Conservation (phyloP, 2,329 filamentous ascomycete species). For the Ophiostoma novo-ulmi region DNA sequence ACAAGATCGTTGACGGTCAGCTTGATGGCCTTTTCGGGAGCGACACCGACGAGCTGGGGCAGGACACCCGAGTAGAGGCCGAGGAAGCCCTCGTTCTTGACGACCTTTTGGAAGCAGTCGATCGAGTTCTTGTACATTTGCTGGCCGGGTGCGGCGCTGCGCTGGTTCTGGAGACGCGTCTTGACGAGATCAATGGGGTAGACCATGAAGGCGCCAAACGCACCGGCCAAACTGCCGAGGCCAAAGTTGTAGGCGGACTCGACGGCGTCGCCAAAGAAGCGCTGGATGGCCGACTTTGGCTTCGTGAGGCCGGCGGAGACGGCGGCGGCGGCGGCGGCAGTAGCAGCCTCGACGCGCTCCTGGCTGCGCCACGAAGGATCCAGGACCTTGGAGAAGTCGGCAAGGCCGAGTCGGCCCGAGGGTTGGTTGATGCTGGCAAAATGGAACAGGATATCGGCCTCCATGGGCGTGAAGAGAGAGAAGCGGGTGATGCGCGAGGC, state of each 20-base stretch:
- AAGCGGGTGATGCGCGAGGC: constrained; percentile 87
- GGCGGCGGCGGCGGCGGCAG: neutral
- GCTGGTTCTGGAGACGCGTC: constrained; percentile 97
- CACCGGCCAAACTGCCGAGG: constrained; percentile 83
- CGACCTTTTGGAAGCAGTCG: constrained; percentile 89
- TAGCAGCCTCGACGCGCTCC: constrained; percentile 35
- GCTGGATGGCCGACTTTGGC: constrained; percentile 49
- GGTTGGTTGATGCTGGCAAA: constrained; percentile 87
- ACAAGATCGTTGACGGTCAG: constrained; percentile 96
- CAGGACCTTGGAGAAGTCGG: constrained; percentile 89
- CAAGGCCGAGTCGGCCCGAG: constrained; percentile 73
- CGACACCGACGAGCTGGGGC: constrained; percentile 92
- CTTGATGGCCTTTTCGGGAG: constrained; percentile 99
- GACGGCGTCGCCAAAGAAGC: constrained; percentile 58
- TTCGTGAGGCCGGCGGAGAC: neutral
- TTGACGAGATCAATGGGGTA: constrained; percentile 99
- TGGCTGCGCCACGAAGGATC: constrained; percentile 83
- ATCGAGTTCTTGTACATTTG: constrained; percentile 94
- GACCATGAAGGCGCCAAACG: constrained; percentile 98
- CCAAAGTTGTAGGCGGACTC: constrained; percentile 87
- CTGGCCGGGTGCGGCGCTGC: constrained; percentile 74
- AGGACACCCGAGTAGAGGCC: constrained; percentile 93
- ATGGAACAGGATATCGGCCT: constrained; percentile 97
- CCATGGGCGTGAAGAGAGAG: constrained; percentile 96
- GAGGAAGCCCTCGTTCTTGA: constrained; percentile 82